Evolutionary conservation across 257 asterid genomes (phyloP).

Genomic region (Eustoma russellianum): DNA sequence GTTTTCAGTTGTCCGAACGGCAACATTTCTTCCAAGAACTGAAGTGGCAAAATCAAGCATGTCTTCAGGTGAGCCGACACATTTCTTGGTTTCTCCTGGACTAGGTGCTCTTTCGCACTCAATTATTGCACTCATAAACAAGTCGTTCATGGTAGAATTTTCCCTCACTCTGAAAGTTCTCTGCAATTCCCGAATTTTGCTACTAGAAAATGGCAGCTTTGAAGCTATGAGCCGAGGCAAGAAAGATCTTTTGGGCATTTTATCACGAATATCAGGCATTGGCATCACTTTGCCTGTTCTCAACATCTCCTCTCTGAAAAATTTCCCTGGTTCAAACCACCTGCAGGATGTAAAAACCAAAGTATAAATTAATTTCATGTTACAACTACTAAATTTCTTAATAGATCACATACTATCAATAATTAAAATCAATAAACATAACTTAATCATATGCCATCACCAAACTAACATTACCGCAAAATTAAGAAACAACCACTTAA

Average conservation of each 20-base stretch:
- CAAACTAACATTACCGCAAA: conserved; percentile 6
- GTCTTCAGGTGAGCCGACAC: conserved; percentile 77
- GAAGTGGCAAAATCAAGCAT: conserved; percentile 87
- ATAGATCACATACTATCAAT: too few relatives aligned
- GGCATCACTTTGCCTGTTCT: conserved; percentile 58
- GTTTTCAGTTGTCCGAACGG: conserved; percentile 45
- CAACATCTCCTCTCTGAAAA: conserved; percentile 69
- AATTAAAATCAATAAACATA: too few relatives aligned
- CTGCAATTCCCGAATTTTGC: conserved; percentile 40
- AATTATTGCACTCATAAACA: conserved; percentile 33
- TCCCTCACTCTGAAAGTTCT: conserved; percentile 55
- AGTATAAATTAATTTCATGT: neutral
- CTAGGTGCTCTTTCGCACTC: conserved; percentile 83
- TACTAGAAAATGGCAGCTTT: conserved; percentile 70
- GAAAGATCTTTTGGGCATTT: conserved; percentile 89
- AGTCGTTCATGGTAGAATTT: conserved; percentile 32
- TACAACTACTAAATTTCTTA: too few relatives aligned
- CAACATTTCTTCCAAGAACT: conserved; percentile 61
- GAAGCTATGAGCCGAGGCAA: conserved; percentile 60
- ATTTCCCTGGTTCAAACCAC: conserved; percentile 84
- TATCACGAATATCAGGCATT: conserved; percentile 84
- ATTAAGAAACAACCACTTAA: neutral
- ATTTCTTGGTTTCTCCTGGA: conserved; percentile 70
- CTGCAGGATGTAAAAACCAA: conserved; percentile 4
- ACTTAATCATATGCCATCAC: too few relatives aligned